Conservation (phyloP, 2,329 filamentous ascomycete species). For the Parastagonospora nodorum region DNA sequence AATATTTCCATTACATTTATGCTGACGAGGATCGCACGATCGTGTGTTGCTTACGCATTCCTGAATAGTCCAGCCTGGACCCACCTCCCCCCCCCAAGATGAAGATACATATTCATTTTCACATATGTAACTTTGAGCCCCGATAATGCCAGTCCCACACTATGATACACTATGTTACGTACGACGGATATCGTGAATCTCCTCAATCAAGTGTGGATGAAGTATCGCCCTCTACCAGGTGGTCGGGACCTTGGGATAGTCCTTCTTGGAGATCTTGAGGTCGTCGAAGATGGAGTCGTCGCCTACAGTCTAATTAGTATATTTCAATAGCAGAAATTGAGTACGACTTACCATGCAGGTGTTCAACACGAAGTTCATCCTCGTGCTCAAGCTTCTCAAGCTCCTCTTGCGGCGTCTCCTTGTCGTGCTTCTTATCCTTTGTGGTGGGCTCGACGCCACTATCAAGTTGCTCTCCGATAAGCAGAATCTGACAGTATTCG, state of each 20-base stretch:
- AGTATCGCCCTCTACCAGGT: slow-evolving; percentile 32
- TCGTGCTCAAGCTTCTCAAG: slow-evolving; percentile 77
- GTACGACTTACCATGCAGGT: slow-evolving; percentile 56
- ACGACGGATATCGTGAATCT: no score
- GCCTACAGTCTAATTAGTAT: slow-evolving; percentile 44
- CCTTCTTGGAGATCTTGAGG: slow-evolving; percentile 63
- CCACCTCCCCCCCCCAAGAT: no score
- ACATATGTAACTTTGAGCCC: no score
- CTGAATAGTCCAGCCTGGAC: no score
- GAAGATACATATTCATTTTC: no score
- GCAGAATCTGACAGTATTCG: slow-evolving; percentile 74
- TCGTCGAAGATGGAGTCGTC: slow-evolving; percentile 67
- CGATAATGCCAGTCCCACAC: no score
- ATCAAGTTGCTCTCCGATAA: slow-evolving; percentile 72
- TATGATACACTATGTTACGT: no score
- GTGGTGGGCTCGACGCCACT: slow-evolving; percentile 62
- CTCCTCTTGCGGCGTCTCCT: slow-evolving; percentile 70
- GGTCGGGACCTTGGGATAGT: slow-evolving; percentile 56
- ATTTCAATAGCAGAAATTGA: background rate
- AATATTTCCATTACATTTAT: no score
- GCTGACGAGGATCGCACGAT: no score
- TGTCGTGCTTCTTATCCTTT: slow-evolving; percentile 61
- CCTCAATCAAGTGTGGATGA: no score
- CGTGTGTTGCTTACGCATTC: no score
- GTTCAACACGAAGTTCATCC: slow-evolving; percentile 69